These are phyloP conservation scores for Sordariomycetes sp. DNA, from an alignment of 2,329 filamentous ascomycete species.

Conservation along the genomic window DNA sequence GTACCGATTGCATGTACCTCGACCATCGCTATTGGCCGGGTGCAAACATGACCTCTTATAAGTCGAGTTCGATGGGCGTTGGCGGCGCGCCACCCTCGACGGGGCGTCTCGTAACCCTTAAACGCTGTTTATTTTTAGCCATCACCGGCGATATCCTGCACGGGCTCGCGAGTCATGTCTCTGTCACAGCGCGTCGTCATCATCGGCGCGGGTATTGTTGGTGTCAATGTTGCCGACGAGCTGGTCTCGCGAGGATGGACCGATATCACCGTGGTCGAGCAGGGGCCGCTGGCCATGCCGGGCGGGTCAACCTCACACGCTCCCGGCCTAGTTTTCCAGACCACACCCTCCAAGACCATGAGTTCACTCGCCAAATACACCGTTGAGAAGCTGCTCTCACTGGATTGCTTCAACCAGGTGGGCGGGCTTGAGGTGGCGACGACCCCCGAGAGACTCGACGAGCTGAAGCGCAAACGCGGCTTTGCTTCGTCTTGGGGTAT, in stretches of 20 bases:
- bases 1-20: neutral
- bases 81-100: neutral
- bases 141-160: neutral
- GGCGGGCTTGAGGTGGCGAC: constrained; percentile 54
- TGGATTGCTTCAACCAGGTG: constrained; percentile 53
- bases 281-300: constrained; percentile 50
- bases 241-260: constrained; percentile 51
- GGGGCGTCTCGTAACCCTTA: neutral
- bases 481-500: constrained; percentile 52
- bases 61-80: neutral
- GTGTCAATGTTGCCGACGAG: constrained; percentile 54
- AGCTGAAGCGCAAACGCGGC: constrained; percentile 52
- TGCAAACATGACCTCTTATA: neutral
- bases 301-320: constrained; percentile 57
- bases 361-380: constrained; percentile 50
- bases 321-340: constrained; percentile 54
- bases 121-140: neutral
- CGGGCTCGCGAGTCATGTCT: constrained; percentile 14
- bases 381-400: constrained; percentile 44
- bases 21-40: neutral
- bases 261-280: constrained; percentile 54
- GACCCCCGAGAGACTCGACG: constrained; percentile 44
- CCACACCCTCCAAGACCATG: constrained; percentile 46
- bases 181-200: constrained; percentile 38
- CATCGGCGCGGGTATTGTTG: constrained; percentile 18